phyloP scores from a whole-genome alignment of 306 rosid species.

The Delonix regia region DNA sequence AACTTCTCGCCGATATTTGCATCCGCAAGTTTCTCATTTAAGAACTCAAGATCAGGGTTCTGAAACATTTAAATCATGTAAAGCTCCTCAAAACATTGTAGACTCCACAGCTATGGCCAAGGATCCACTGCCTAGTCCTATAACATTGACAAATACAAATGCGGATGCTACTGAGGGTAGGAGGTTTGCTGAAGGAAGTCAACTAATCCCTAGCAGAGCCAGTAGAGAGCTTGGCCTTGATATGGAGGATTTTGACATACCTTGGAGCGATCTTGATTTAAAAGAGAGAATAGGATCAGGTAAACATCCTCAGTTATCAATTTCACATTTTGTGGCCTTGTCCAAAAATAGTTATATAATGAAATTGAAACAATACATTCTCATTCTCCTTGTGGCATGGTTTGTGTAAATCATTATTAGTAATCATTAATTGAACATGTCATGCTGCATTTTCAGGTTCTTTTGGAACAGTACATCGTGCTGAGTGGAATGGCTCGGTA shows the following conservation, averaged over 20 bases:
- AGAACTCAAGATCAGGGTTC: slow-evolving; percentile 52
- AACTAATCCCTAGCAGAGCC: slow-evolving; percentile 49
- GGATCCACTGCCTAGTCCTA: slow-evolving; percentile 50
- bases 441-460: slow-evolving; percentile 74
- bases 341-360: slow-evolving; percentile 34
- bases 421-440: slow-evolving; percentile 26
- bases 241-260: slow-evolving; percentile 77
- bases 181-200: slow-evolving; percentile 64
- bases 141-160: slow-evolving; percentile 47
- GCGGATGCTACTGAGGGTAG: slow-evolving; percentile 50
- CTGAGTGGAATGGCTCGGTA: slow-evolving; percentile 99
- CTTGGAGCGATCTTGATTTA: slow-evolving; percentile 80
- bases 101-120: slow-evolving; percentile 48
- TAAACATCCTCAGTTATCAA: slow-evolving; percentile 34
- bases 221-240: slow-evolving; percentile 62
- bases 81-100: slow-evolving; percentile 50
- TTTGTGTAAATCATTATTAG: slow-evolving; percentile 21
- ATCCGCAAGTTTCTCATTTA: slow-evolving; percentile 48
- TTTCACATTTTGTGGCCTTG: neutral
- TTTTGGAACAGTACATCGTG: slow-evolving; percentile 98
- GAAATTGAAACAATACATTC: slow-evolving; percentile 14
- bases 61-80: slow-evolving; percentile 48
- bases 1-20: slow-evolving; percentile 42
- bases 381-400: slow-evolving; percentile 34
- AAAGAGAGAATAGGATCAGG: slow-evolving; percentile 98